These are phyloP conservation scores for Kwoniella shivajii DNA, from an alignment of 1,284 basidiomycete genomes.

Conservation along the genomic window DNA sequence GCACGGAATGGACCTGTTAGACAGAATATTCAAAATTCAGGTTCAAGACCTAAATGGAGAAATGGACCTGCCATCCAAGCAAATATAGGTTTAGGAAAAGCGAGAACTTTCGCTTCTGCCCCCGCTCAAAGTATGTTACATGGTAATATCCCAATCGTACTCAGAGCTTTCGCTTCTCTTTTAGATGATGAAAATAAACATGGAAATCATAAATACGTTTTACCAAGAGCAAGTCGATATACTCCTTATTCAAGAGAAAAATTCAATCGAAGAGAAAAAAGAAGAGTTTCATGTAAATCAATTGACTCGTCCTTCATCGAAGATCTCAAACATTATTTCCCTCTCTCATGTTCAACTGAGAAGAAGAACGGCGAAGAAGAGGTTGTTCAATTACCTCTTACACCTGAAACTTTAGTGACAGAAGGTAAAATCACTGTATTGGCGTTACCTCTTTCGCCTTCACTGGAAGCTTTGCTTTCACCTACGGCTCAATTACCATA, in stretches of 20 bases:
- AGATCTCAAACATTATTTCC: constrained; percentile 43
- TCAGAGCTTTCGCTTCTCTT: constrained; percentile 38
- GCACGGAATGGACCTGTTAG: constrained; percentile 15
- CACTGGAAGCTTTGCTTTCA: constrained; percentile 34
- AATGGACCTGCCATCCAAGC: constrained; percentile 30
- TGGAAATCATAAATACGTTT: constrained; percentile 9
- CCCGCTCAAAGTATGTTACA: constrained; percentile 21
- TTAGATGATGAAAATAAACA: constrained; percentile 37
- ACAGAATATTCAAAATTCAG: constrained; percentile 15
- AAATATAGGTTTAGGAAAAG: constrained; percentile 40
- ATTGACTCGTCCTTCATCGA: constrained; percentile 22
- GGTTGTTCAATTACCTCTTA: constrained; percentile 24
- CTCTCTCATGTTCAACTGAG: constrained; percentile 16
- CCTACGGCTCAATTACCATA: constrained; percentile 35
- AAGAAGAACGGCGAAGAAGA: background rate
- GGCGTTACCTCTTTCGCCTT: constrained; percentile 38
- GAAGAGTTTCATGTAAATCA: constrained; percentile 4
- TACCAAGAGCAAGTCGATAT: constrained; percentile 36
- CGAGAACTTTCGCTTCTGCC: constrained; percentile 37
- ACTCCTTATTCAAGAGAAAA: constrained; percentile 26
- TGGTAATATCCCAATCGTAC: constrained; percentile 37
- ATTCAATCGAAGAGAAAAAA: background rate
- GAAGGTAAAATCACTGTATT: constrained; percentile 37
- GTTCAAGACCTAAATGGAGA: constrained; percentile 15
- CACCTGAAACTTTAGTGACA: constrained; percentile 41